These are phyloP conservation scores for Tillandsia fasciculata DNA, from an alignment of 176 grass and related monocot genomes.

Conservation along the genomic window DNA sequence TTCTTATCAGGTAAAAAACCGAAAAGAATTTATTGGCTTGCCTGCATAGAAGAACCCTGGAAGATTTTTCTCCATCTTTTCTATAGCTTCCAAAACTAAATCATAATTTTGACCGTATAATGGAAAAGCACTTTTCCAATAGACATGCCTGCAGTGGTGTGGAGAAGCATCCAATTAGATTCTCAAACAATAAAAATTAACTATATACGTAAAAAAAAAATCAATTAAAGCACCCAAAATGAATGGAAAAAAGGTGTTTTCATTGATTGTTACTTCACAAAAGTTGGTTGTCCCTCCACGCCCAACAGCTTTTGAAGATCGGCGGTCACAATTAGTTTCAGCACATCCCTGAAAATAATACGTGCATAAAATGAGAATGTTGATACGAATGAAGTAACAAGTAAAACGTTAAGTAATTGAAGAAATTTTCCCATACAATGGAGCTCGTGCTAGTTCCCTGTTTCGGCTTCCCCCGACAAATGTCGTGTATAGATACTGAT, in stretches of 20 bases:
- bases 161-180: slow-evolving; percentile 3
- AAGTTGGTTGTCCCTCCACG: slow-evolving; percentile 61
- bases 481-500: slow-evolving; percentile 83
- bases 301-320: slow-evolving; percentile 79
- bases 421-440: slow-evolving; percentile 43
- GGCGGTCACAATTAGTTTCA: slow-evolving; percentile 70
- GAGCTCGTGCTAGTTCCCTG: slow-evolving; percentile 78
- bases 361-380: slow-evolving; percentile 15
- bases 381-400: slow-evolving; percentile 13
- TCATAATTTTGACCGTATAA: slow-evolving; percentile 76
- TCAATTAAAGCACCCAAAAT: background rate
- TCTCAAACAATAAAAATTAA: slow-evolving; percentile 8
- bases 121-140: slow-evolving; percentile 96
- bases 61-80: slow-evolving; percentile 88
- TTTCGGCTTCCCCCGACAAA: slow-evolving; percentile 95
- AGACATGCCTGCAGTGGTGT: slow-evolving; percentile 55
- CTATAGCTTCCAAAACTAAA: slow-evolving; percentile 74
- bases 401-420: slow-evolving; percentile 7
- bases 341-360: slow-evolving; percentile 37
- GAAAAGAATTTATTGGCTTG: slow-evolving; percentile 29
- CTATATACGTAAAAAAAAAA: background rate
- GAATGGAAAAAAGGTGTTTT: background rate
- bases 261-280: slow-evolving; percentile 60
- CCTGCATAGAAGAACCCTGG: slow-evolving; percentile 98
- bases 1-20: background rate